Evolutionary conservation across 208 protist species (phyloP).

Genomic region (Novymonas esmeraldas): DNA sequence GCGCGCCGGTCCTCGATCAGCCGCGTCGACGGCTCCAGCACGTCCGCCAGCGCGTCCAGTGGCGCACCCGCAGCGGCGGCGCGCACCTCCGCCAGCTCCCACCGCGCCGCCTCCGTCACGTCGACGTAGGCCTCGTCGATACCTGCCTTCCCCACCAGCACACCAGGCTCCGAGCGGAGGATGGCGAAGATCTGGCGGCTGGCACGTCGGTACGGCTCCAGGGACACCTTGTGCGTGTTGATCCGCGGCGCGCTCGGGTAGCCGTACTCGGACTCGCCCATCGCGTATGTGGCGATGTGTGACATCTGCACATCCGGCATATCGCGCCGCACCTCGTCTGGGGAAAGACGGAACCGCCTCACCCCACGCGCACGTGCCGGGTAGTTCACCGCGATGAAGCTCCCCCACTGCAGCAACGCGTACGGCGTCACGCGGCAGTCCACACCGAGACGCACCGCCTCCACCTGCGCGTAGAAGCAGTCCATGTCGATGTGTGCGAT

Average conservation of each 20-base stretch:
- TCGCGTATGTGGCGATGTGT: slow-evolving; percentile 60
- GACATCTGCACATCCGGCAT: slow-evolving; percentile 56
- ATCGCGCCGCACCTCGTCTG: slow-evolving; percentile 43
- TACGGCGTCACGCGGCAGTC: slow-evolving; percentile 78
- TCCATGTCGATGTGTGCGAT: slow-evolving; percentile 92
- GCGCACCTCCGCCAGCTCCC: slow-evolving; percentile 41
- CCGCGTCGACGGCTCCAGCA: slow-evolving; percentile 55
- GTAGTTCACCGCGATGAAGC: slow-evolving; percentile 92
- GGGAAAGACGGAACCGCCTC: slow-evolving; percentile 50
- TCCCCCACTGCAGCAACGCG: slow-evolving; percentile 81
- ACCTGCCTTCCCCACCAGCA: slow-evolving; percentile 70
- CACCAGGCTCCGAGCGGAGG: slow-evolving; percentile 47
- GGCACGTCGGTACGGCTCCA: slow-evolving; percentile 85
- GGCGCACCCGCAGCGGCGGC: slow-evolving; percentile 3
- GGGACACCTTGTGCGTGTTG: slow-evolving; percentile 72
- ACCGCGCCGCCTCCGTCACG: slow-evolving; percentile 65
- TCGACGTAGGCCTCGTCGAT: slow-evolving; percentile 93
- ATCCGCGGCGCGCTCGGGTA: slow-evolving; percentile 47
- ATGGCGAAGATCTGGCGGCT: slow-evolving; percentile 76
- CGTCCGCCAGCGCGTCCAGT: slow-evolving; percentile 41
- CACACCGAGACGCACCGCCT: slow-evolving; percentile 77
- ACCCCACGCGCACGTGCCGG: slow-evolving; percentile 77
- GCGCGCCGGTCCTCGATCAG: slow-evolving; percentile 54
- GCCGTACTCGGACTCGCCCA: slow-evolving; percentile 56
- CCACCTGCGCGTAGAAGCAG: slow-evolving; percentile 92